Percentiles rank a stretch among this genome's conserved stretches.
These are phyloP conservation scores for Astragalus membranaceus DNA, from an alignment of 306 rosid species.

Conservation along the genomic window DNA sequence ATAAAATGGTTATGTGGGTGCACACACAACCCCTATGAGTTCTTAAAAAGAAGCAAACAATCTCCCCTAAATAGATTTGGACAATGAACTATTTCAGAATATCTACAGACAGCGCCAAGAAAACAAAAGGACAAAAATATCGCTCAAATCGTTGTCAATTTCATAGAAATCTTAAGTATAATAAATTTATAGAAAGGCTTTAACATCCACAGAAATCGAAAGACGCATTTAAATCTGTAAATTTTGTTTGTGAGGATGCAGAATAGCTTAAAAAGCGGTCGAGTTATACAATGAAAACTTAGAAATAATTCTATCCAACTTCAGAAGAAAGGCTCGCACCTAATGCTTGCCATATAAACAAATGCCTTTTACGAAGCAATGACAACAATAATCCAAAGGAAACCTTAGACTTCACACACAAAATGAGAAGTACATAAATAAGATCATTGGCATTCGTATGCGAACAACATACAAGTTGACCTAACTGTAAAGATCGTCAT, in stretches of 20 bases:
- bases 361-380: constrained; percentile 15
- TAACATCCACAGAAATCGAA: not conserved
- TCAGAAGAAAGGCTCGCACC: constrained; percentile 10
- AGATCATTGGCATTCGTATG: not conserved
- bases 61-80: too few relatives aligned
- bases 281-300: not conserved
- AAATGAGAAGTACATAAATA: constrained; percentile 21
- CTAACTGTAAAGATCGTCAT: constrained; percentile 93
- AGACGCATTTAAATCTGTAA: not conserved
- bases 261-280: constrained; percentile 8
- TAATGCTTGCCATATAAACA: constrained; percentile 19
- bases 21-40: too few relatives aligned
- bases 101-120: too few relatives aligned
- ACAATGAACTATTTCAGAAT: too few relatives aligned
- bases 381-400: constrained; percentile 20
- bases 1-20: too few relatives aligned
- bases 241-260: not conserved
- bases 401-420: constrained; percentile 6
- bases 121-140: not conserved
- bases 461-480: not conserved
- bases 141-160: not conserved
- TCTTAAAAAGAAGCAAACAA: too few relatives aligned
- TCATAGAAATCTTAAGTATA: not conserved
- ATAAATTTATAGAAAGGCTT: not conserved
- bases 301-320: not conserved